These are phyloP conservation scores for Hyaloscypha hepaticicola DNA, from an alignment of 495 filamentous ascomycete species.

Conservation along the genomic window DNA sequence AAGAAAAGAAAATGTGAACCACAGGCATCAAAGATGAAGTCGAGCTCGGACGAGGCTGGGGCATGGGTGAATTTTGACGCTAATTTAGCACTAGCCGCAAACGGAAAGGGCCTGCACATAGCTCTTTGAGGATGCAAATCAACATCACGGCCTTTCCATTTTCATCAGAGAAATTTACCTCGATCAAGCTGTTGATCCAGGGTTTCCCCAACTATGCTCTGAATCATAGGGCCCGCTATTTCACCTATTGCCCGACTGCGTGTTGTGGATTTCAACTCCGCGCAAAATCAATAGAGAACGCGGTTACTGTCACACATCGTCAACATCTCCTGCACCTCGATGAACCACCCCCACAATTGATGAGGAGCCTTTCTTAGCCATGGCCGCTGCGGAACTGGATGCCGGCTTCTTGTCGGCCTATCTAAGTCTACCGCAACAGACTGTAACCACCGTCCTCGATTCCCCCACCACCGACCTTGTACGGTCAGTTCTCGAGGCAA, in stretches of 20 bases:
- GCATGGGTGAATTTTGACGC: background rate
- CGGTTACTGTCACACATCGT: slow-evolving; percentile 11
- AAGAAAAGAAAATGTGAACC: background rate
- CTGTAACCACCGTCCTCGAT: slow-evolving; percentile 63
- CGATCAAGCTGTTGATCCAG: background rate
- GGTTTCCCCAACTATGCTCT: slow-evolving; percentile 14
- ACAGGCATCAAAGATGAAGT: background rate
- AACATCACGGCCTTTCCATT: background rate
- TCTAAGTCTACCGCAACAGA: slow-evolving; percentile 66
- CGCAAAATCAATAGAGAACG: slow-evolving; percentile 11
- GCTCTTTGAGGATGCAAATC: background rate
- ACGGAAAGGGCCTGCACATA: background rate
- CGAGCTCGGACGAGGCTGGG: background rate
- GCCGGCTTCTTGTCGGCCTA: slow-evolving; percentile 72
- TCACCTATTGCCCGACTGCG: background rate
- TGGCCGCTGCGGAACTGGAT: slow-evolving; percentile 77
- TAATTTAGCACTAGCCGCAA: background rate
- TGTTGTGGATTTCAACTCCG: slow-evolving; percentile 1
- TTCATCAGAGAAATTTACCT: background rate
- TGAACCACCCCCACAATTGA: slow-evolving; percentile 23
- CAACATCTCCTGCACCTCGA: slow-evolving; percentile 9
- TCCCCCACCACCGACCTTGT: slow-evolving; percentile 78
- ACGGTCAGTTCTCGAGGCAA: slow-evolving; percentile 60
- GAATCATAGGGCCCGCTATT: background rate
- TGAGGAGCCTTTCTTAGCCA: slow-evolving; percentile 36